A percentile compares a stretch with the other conserved stretches of the same genome.
Conservation (phyloP, 2,329 filamentous ascomycete species). For the Cephalotrichum gorgonifer region DNA sequence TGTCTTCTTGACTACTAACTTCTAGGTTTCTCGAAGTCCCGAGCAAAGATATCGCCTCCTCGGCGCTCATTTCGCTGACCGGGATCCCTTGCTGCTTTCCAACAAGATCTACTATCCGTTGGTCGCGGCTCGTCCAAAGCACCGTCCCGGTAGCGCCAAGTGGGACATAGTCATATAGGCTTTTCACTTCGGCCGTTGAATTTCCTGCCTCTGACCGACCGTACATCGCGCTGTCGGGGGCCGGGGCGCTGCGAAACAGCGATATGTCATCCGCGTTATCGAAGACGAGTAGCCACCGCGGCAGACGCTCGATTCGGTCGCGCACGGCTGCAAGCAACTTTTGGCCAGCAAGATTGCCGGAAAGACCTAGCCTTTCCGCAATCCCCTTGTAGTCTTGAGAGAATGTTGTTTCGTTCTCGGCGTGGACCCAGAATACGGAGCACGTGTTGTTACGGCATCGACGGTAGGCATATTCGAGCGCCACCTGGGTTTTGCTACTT, state of each 20-base stretch:
- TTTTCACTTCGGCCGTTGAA: neutral
- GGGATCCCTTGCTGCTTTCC: conserved; percentile 11
- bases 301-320: conserved; percentile 8
- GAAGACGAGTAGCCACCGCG: conserved; percentile 19
- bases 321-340: conserved; percentile 12
- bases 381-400: conserved; percentile 19
- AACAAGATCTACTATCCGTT: conserved; percentile 15
- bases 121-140: conserved; percentile 22
- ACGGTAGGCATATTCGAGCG: conserved; percentile 21
- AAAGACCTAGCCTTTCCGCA: conserved; percentile 14
- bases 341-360: conserved; percentile 9
- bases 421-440: conserved; percentile 26
- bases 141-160: conserved; percentile 14
- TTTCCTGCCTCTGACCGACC: neutral
- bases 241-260: conserved; percentile 13
- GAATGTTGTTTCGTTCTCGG: conserved; percentile 20
- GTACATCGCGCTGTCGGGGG: no score
- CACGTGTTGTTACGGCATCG: conserved; percentile 11
- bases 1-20: neutral
- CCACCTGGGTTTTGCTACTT: conserved; percentile 25
- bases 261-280: conserved; percentile 22
- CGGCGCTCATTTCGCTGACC: conserved; percentile 12
- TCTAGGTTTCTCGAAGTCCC: neutral
- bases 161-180: conserved; percentile 15
- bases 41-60: conserved; percentile 8